Percentiles rank a stretch among this genome's conserved stretches.
phyloP scores from a whole-genome alignment of 495 filamentous ascomycete genomes.

The Elaphomyces granulatus region DNA sequence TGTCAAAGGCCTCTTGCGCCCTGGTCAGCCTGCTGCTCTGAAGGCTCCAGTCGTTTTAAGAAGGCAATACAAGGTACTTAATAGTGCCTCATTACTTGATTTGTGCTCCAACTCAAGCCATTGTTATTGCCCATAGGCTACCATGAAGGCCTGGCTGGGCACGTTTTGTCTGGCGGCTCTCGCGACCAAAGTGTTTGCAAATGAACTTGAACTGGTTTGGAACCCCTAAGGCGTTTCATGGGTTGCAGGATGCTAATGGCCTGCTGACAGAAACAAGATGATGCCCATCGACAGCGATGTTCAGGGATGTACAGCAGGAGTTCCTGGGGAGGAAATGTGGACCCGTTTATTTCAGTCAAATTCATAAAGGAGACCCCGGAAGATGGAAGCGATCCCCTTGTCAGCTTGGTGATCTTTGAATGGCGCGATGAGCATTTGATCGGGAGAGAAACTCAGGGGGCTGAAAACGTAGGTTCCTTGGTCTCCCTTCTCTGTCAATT shows the following conservation, averaged over 20 bases:
- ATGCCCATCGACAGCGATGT: constrained; percentile 72
- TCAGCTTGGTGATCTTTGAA: constrained; percentile 85
- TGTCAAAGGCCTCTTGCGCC: too few relatives aligned
- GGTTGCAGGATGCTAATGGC: constrained; percentile 3
- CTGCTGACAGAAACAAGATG: constrained; percentile 47
- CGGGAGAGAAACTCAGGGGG: constrained; percentile 34
- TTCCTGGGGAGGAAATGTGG: constrained; percentile 74
- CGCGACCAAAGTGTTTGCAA: constrained; percentile 40
- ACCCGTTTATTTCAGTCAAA: constrained; percentile 78
- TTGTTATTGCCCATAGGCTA: constrained; percentile 12
- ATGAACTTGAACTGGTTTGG: constrained; percentile 47
- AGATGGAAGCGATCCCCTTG: constrained; percentile 39
- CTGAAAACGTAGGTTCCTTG: constrained; percentile 19
- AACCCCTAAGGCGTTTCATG: neutral
- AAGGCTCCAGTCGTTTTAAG: too few relatives aligned
- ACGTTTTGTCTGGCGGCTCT: constrained; percentile 35
- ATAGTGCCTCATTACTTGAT: too few relatives aligned
- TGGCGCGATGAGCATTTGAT: constrained; percentile 74
- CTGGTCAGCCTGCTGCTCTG: too few relatives aligned
- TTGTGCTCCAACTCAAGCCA: too few relatives aligned
- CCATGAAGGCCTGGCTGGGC: constrained; percentile 41
- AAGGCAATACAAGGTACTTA: too few relatives aligned
- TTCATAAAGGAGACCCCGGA: constrained; percentile 47
- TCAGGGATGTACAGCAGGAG: constrained; percentile 93
- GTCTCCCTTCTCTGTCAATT: neutral